These are phyloP conservation scores for Ochromonas danica DNA, from an alignment of 108 stramenopile genomes.

Conservation along the genomic window DNA sequence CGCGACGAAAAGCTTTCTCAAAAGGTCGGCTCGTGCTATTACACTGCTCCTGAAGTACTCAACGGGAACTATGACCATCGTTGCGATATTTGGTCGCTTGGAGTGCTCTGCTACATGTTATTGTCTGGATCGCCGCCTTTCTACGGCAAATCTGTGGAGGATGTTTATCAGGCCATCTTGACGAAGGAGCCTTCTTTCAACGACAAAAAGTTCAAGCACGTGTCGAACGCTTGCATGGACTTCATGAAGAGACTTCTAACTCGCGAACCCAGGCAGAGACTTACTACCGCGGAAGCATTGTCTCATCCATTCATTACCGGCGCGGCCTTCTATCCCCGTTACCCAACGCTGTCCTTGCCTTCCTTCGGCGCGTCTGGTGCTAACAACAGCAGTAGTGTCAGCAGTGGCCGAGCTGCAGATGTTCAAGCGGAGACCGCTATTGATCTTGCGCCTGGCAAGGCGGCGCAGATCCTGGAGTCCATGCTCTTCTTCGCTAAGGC, in stretches of 20 bases:
- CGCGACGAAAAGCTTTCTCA: conserved; percentile 61
- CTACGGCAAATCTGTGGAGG: conserved; percentile 55
- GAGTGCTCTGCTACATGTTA: conserved; percentile 83
- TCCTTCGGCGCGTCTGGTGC: too few species aligned
- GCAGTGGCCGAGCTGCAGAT: not conserved
- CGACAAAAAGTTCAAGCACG: conserved; percentile 34
- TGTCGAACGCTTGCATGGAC: conserved; percentile 33
- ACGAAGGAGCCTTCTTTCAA: conserved; percentile 27
- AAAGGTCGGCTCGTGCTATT: conserved; percentile 38
- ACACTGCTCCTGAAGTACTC: conserved; percentile 85
- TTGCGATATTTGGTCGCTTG: conserved; percentile 96
- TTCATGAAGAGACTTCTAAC: conserved; percentile 29
- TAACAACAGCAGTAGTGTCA: too few species aligned
- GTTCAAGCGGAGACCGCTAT: not conserved
- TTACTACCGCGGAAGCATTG: conserved; percentile 22
- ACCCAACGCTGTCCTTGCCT: not conserved
- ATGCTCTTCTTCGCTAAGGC: conserved; percentile 16
- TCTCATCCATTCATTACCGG: conserved; percentile 31
- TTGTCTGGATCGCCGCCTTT: conserved; percentile 83
- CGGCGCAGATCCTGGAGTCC: not conserved
- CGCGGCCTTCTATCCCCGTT: conserved; percentile 2
- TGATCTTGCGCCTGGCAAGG: not conserved
- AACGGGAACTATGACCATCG: conserved; percentile 80
- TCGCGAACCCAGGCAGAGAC: not conserved
- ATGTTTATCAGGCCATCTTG: conserved; percentile 17